Conservation (phyloP, 352 stramenopile genomes). For the Thraustochytrium sp. region DNA sequence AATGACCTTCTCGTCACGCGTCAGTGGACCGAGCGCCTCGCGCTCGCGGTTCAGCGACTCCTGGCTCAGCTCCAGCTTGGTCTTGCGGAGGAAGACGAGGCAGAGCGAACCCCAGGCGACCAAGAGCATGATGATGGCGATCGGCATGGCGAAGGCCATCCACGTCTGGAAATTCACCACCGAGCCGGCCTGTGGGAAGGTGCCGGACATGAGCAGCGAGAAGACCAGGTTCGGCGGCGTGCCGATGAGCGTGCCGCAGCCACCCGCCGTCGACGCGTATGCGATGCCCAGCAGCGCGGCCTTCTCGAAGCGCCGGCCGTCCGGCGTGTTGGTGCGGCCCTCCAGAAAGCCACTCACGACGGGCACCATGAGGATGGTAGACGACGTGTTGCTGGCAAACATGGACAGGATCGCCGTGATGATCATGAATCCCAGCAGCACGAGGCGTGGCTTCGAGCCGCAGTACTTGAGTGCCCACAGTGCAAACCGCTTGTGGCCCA, state of each 20-base stretch:
- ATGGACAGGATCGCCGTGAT: not conserved
- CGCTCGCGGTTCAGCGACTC: not conserved
- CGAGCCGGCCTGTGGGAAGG: not conserved
- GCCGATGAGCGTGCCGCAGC: not conserved
- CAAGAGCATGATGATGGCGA: not conserved
- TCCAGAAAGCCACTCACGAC: not conserved
- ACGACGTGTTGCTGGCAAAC: slow-evolving; percentile 10
- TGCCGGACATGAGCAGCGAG: not conserved
- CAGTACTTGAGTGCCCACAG: not conserved
- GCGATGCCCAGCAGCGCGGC: not conserved
- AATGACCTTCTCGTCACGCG: not conserved
- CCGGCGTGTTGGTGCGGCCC: not conserved
- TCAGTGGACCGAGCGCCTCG: not conserved
- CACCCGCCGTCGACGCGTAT: not conserved
- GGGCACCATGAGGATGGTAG: not conserved
- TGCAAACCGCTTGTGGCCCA: not conserved
- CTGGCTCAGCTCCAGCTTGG: not conserved
- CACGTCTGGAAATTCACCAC: not conserved
- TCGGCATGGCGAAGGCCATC: not conserved
- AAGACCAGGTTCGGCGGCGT: not conserved
- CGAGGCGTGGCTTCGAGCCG: not conserved
- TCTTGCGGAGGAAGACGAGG: not conserved
- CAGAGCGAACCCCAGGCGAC: not conserved
- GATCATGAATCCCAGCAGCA: slow-evolving; percentile 11
- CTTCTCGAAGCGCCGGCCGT: not conserved